phyloP scores from a whole-genome alignment of 306 rosid genomes.

The Cotoneaster glaucophyllus region DNA sequence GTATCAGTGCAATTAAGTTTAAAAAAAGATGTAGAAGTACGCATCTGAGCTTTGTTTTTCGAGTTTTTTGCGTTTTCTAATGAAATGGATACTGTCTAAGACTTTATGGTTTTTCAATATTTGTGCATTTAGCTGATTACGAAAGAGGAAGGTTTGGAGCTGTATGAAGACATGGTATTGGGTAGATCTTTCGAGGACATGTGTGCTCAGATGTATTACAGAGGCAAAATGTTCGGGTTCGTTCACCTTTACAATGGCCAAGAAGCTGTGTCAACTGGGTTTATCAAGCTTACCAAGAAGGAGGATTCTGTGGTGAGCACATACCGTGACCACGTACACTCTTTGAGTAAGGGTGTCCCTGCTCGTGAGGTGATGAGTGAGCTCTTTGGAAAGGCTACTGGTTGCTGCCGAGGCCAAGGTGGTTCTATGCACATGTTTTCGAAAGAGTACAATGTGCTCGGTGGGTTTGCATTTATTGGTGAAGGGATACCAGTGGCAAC shows the following conservation, averaged over 20 bases:
- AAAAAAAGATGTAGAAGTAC: neutral
- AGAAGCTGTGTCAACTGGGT: slow-evolving; percentile 98
- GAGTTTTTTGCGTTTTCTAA: neutral
- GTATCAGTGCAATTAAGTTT: neutral
- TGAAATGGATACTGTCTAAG: neutral
- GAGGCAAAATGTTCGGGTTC: slow-evolving; percentile 98
- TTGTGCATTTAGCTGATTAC: slow-evolving; percentile 62
- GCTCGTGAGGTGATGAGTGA: slow-evolving; percentile 95
- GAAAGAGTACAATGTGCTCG: slow-evolving; percentile 72
- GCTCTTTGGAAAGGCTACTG: slow-evolving; percentile 95
- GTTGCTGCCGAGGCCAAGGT: slow-evolving; percentile 98
- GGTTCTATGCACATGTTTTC: slow-evolving; percentile 99
- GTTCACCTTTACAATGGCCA: slow-evolving; percentile 98
- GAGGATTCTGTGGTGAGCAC: slow-evolving; percentile 88
- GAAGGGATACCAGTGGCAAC: slow-evolving; percentile 98
- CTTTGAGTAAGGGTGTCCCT: slow-evolving; percentile 92
- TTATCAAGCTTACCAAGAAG: slow-evolving; percentile 72
- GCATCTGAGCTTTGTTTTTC: neutral
- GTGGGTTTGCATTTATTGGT: slow-evolving; percentile 97
- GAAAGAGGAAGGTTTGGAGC: slow-evolving; percentile 79
- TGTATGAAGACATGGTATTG: slow-evolving; percentile 88
- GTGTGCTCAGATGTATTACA: slow-evolving; percentile 98
- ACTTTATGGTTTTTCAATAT: slow-evolving; percentile 14
- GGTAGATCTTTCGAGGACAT: slow-evolving; percentile 93
- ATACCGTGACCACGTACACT: slow-evolving; percentile 96